Evolutionary conservation across 2,329 filamentous ascomycete genomes (phyloP), one percentile per base, ranked within the genome.

Genomic region (Tolypocladium tropicale): DNA sequence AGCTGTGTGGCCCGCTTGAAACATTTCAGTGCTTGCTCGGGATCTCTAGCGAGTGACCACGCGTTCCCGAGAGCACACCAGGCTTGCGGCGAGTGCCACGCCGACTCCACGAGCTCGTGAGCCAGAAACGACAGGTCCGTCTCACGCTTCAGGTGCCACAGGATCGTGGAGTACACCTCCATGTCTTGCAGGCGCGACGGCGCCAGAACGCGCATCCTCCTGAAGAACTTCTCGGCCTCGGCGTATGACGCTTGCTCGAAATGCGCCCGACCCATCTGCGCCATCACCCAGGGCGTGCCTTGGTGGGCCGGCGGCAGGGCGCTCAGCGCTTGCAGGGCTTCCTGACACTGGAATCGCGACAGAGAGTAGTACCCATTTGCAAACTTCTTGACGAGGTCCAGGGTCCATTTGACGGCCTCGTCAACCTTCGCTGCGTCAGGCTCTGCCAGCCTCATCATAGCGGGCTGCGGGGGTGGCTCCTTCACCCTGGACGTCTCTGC

Each of bases 11-110:
- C 93, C 56, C 94, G 84, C 67, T 90, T 93, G 80, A 99, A 99
- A 70, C 94, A 96, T 61, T 88, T 86, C 53, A 99, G 78, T 14
- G 95, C 94, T 72, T 96, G 90, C 65, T 99, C 94, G 61, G 96
- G 93, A 66, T 99, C 93, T 57, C 90, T 84, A 58, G 91, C 86
- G 32, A 96, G 79, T 1, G 94, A 96, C 78, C 93, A 96, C 1
- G 92, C 92, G 67, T 99, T 99, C 7, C 94, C 94, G 56, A 97
- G 76, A 0, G 91, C 90, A 67, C 92, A 96, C 95, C 94, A 99
- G 4, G 94, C 91, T 70, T 99, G 88, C 2, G 94, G 93, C 0
- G 92, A 93, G 61, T 94, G 79, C 74, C 92, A 94, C 58, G 91
- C 89, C 18, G 88, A 78, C 61, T 96, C 93, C 53, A 95, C 82